A percentile compares a stretch with the other conserved stretches of the same genome.
Conservation (phyloP, 352 stramenopile species). For the Plasmopara muralis region DNA sequence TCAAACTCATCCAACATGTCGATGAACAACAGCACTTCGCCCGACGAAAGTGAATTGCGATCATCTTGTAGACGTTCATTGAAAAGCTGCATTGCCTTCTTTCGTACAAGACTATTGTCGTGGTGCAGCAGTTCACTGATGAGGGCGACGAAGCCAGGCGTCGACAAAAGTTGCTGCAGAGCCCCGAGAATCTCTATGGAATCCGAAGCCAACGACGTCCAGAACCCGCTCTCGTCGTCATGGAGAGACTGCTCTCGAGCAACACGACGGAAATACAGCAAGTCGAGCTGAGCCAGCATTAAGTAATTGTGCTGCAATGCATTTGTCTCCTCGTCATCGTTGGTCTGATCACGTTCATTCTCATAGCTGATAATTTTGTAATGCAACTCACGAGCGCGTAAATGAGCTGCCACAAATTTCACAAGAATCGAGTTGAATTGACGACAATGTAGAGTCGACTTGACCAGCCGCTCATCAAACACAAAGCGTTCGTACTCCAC, state of each 20-base stretch:
- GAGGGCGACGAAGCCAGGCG: constrained; percentile 78
- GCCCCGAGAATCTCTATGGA: constrained; percentile 73
- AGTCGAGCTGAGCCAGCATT: constrained; percentile 65
- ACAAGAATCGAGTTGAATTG: constrained; percentile 56
- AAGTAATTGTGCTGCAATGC: constrained; percentile 73
- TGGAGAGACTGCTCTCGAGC: constrained; percentile 57
- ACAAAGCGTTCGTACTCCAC: constrained; percentile 46
- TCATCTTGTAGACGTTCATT: constrained; percentile 79
- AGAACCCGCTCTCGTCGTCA: constrained; percentile 49
- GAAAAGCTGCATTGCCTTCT: constrained; percentile 86
- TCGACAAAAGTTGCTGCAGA: constrained; percentile 79
- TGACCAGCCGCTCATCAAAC: constrained; percentile 26
- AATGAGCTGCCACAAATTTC: constrained; percentile 60
- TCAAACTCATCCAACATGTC: constrained; percentile 85
- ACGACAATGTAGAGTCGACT: constrained; percentile 38
- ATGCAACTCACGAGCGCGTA: constrained; percentile 62
- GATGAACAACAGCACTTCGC: constrained; percentile 77
- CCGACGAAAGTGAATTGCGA: constrained; percentile 43
- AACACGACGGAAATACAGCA: constrained; percentile 79
- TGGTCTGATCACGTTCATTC: constrained; percentile 28
- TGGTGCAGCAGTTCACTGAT: constrained; percentile 81
- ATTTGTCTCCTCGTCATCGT: constrained; percentile 37
- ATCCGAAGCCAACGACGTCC: constrained; percentile 38
- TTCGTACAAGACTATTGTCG: constrained; percentile 80
- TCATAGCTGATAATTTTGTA: constrained; percentile 60